phyloP scores from a whole-genome alignment of 2,329 filamentous ascomycete species.

The Fusarium transvaalense region DNA sequence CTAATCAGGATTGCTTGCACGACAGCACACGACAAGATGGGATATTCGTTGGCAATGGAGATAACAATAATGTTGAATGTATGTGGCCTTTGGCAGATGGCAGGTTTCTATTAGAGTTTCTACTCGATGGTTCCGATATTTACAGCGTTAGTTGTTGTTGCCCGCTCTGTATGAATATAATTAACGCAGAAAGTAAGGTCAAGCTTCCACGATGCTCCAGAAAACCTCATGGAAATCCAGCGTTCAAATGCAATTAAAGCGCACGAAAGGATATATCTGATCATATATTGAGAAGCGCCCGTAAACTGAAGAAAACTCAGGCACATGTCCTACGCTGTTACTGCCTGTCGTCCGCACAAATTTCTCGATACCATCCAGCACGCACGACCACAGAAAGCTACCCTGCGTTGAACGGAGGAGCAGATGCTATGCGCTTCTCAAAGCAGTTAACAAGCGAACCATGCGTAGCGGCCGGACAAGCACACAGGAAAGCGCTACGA shows the following conservation, averaged over 20 bases:
- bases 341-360: background rate
- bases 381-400: background rate
- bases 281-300: too few relatives aligned
- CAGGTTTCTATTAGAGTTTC: background rate
- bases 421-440: background rate
- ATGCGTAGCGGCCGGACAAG: background rate
- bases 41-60: background rate
- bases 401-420: constrained; percentile 66
- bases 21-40: constrained; percentile 6
- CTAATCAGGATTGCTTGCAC: constrained; percentile 25
- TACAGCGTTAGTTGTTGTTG: background rate
- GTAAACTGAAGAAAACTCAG: too few relatives aligned
- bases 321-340: background rate
- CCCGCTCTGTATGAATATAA: background rate
- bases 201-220: background rate
- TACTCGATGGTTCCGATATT: background rate
- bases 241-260: too few relatives aligned
- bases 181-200: background rate
- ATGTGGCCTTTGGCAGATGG: background rate
- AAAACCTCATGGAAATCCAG: background rate
- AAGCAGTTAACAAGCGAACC: background rate
- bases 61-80: background rate
- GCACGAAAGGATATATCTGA: background rate
- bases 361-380: background rate
- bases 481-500: background rate